These are phyloP conservation scores for Protomyces inouyei DNA, from an alignment of 1,139 yeast species.

Conservation along the genomic window DNA sequence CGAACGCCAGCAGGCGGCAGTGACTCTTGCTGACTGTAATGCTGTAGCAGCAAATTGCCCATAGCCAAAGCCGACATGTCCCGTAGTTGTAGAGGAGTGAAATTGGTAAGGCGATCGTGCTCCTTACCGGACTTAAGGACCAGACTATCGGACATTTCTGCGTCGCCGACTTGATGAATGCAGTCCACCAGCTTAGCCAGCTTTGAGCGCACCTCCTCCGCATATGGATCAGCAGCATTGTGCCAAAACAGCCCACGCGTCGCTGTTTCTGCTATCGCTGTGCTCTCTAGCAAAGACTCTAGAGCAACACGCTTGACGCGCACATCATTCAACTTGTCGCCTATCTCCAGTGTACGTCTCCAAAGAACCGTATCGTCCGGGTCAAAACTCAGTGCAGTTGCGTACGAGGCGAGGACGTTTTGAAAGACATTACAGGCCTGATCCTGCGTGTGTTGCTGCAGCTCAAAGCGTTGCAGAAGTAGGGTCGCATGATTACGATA, in stretches of 20 bases:
- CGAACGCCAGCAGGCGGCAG: background rate
- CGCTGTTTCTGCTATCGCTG: background rate
- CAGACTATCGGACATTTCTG: background rate
- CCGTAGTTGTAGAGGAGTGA: background rate
- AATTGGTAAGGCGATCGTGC: background rate
- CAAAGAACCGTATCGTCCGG: conserved; percentile 38
- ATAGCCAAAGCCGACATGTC: background rate
- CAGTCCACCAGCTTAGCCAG: background rate
- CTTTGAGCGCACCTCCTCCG: background rate
- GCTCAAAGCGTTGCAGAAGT: conserved; percentile 42
- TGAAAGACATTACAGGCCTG: background rate
- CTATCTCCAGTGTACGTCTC: conserved; percentile 30
- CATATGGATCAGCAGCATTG: background rate
- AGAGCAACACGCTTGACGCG: conserved; percentile 29
- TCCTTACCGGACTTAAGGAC: background rate
- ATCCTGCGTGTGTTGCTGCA: background rate
- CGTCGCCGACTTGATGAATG: background rate
- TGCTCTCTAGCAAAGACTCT: conserved; percentile 14
- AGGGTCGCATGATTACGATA: conserved; percentile 64
- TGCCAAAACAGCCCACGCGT: conserved; percentile 2
- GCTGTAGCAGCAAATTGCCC: background rate
- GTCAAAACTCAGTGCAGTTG: conserved; percentile 39
- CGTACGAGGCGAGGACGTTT: conserved; percentile 28
- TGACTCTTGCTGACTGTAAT: background rate
- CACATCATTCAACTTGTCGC: conserved; percentile 21